Conservation (phyloP, 306 rosid species). For the Cucumis hystrix region DNA sequence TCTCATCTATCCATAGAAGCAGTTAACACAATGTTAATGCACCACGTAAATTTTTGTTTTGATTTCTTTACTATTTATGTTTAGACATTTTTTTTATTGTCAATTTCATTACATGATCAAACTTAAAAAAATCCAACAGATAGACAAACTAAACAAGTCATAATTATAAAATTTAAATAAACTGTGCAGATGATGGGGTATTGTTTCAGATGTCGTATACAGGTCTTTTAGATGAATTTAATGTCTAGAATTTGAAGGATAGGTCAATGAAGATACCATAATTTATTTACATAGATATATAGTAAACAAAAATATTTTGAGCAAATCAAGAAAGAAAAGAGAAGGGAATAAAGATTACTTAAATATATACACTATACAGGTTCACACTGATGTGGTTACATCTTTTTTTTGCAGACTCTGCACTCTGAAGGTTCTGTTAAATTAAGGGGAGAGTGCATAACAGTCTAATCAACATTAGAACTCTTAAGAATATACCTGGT, state of each 20-base stretch:
- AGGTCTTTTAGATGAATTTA: neutral
- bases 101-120: neutral
- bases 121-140: neutral
- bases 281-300: neutral
- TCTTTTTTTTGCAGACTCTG: neutral
- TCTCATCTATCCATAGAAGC: too few species aligned
- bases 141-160: neutral
- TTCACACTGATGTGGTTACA: neutral
- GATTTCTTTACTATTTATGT: too few species aligned
- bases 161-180: neutral
- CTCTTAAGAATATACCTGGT: neutral
- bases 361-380: neutral
- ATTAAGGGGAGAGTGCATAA: neutral
- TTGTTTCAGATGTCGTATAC: neutral
- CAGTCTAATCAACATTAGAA: neutral
- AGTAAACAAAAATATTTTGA: neutral
- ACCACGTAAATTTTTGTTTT: too few species aligned
- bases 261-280: neutral
- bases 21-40: too few species aligned
- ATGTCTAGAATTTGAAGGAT: neutral
- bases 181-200: neutral
- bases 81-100: too few species aligned
- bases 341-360: neutral
- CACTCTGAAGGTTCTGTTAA: neutral
- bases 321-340: neutral